Evolutionary conservation across 345 rosid genomes (phyloP).

Genomic region (Eucalyptus lansdowneana): DNA sequence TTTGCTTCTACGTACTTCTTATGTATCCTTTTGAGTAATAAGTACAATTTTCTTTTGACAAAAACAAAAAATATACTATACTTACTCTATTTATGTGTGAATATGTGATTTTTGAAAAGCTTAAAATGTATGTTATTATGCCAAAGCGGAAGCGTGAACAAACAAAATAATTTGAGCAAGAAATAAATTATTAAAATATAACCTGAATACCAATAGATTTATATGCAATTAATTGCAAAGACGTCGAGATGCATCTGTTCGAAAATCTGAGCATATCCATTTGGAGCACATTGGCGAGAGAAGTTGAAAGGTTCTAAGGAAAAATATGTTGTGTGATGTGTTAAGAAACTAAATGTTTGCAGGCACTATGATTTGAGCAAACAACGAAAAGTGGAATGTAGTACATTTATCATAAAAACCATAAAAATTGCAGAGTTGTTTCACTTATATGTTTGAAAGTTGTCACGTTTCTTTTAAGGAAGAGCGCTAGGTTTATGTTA

Average conservation of each 20-base stretch:
- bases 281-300: not conserved
- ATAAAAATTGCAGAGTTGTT: not conserved
- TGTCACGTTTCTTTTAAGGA: too few species aligned
- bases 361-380: not conserved
- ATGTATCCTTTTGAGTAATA: too few species aligned
- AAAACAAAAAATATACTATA: too few species aligned
- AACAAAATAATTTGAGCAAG: not conserved
- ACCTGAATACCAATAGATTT: not conserved
- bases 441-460: too few species aligned
- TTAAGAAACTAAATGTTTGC: not conserved
- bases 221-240: not conserved
- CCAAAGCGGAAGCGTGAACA: not conserved
- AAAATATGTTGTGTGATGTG: not conserved
- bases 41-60: too few species aligned
- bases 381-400: not conserved
- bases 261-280: too few species aligned
- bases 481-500: not conserved
- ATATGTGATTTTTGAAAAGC: not conserved
- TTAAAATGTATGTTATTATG: not conserved
- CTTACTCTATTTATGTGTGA: too few species aligned
- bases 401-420: not conserved
- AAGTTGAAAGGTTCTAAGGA: not conserved
- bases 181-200: not conserved
- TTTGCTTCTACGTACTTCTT: too few species aligned
- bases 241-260: accelerated